Base-by-base conservation (phyloP, 2,329 filamentous ascomycete species). In the Colletotrichum kahawae region DNA sequence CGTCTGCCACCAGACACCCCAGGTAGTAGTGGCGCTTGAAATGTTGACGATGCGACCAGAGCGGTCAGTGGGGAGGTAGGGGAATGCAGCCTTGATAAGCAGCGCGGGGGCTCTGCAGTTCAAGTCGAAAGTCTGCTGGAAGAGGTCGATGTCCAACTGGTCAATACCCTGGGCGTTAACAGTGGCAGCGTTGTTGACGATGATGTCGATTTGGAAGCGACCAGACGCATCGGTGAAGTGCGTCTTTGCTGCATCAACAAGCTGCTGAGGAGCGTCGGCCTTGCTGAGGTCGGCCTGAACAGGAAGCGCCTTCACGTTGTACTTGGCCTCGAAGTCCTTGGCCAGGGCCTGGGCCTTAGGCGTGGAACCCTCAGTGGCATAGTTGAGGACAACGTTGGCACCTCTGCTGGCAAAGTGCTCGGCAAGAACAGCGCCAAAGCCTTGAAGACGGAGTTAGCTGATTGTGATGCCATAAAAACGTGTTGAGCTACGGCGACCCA, bases 131-230 rank as follows among this genome's bases (percentile, higher is more conserved):
- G 93, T 92, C 77, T 89, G 87, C 51, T 92, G 88, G 85, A 96
- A 97, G 80, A 95, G 90, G 14, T 88, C 88, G 36, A 75, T 36
- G 9, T 75, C 63, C 54, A 75, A 13, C 7, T 88, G 81, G 8
- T 89, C 90, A 76, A 95, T 90, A 27, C 94, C 90, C 67, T 91
- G 88, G 24, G 94, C 85, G 33, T 86, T 82, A 33, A 91, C 87
- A 5, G 92, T 86, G 66, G 95, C 95, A 34, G 95, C 95, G 83
- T 97, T 97, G 89, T 98, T 97, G 87, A 98, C 87, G 69, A 98
- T 87, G 76, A 97, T 95, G 84, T 97, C 95, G 80, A 98, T 89
- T 80, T 93, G 91, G 82, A 95, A 91, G 8, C 67, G 77, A 64
- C 79, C 73, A 77, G 76, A 85, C 27, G 89, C 87, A 72, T 88